Base-by-base conservation (phyloP, 73 alveolate species). In the Paraurostyla sp. region DNA sequence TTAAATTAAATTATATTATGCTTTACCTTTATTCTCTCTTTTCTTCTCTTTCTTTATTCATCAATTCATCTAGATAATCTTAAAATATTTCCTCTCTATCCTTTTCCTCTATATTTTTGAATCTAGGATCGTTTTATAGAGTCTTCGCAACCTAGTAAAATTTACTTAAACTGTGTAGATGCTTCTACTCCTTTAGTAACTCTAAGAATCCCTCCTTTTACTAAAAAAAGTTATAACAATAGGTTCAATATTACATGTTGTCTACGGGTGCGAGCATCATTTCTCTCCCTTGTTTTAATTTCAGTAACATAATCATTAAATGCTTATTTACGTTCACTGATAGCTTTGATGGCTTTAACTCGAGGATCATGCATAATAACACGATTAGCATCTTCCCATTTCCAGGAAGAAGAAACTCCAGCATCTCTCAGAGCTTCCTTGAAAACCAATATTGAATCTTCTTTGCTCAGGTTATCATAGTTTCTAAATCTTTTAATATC, bases 351-450 rank as follows among this genome's bases (percentile, higher is more conserved):
- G 30, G 82, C 86, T 82, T 95, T 95, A 89, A 93, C 83, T 56
- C 93, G 83, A 0, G 95, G 92, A 42, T 95, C 97, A 40, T 91
- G 80, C 58, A 52, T 50, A 51, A 91, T 46, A 20, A 93, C 71
- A 56, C 97, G 18, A 27, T 91, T 42, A n/a, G 94, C 97, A 83
- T 95, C 98, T 46, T 95, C 98, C 96, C 97, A 95, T 80, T 93
- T 93, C 97, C 97, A 93, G 29, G 97, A 90, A 20, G 90, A 48
- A 2, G 96, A 86, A 20, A 91, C 93, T 13, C 97, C 97, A 38
- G 87, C 68, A 48, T 83, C 92, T 59, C 85, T 78, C 54, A 95
- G 75, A 83, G 90, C 91, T 40, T 93, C 97, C 65, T 93, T 80
- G 57, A 93, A 95, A 25, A 58, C 78, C 41, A 25, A 25, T 2